Percentiles rank a stretch among this genome's conserved stretches.
Evolutionary conservation across 129 eudicot genomes (phyloP).

Genomic region (Flaveria trinervia): DNA sequence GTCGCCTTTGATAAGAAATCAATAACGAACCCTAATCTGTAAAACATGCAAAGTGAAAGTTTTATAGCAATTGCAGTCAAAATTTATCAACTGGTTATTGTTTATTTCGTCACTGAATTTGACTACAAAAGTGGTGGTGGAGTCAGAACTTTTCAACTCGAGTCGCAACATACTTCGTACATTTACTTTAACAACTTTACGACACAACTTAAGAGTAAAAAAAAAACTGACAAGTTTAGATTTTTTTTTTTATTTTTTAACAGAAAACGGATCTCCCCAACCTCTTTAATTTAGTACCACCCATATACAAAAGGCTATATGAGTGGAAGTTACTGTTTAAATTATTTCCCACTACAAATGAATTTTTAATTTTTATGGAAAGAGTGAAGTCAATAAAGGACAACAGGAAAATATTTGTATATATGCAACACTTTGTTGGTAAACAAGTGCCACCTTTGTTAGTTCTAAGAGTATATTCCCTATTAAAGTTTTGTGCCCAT

Average conservation of each 20-base stretch:
- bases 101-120: background rate
- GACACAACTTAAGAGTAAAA: background rate
- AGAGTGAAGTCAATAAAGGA: slow-evolving; percentile 30
- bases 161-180: background rate
- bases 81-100: background rate
- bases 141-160: background rate
- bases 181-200: background rate
- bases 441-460: slow-evolving; percentile 28
- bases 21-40: slow-evolving; percentile 92
- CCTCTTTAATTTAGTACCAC: background rate
- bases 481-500: slow-evolving; percentile 42
- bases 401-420: slow-evolving; percentile 23
- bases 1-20: slow-evolving; percentile 98
- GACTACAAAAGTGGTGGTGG: background rate
- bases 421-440: slow-evolving; percentile 18
- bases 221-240: background rate
- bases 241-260: background rate
- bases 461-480: slow-evolving; percentile 37
- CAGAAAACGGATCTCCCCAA: background rate
- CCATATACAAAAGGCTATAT: background rate
- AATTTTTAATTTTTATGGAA: slow-evolving; percentile 8
- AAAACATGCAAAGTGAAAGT: background rate
- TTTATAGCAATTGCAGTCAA: background rate
- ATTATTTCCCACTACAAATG: slow-evolving; percentile 34
- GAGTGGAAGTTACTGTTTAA: slow-evolving; percentile 29